phyloP scores from a whole-genome alignment of 306 rosid species.

The Alnus glutinosa region DNA sequence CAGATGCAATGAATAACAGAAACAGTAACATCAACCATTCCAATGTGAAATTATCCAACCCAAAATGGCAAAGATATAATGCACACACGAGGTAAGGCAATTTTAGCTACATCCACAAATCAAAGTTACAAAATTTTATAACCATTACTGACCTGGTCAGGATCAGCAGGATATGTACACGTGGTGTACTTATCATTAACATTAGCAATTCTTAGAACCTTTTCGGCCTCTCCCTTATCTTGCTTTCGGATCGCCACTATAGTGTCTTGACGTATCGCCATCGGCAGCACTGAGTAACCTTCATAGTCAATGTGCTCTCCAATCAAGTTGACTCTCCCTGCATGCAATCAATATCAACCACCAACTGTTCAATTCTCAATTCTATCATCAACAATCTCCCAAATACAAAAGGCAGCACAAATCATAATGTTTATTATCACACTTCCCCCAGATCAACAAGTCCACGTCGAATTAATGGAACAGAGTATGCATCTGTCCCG shows the following conservation, averaged over 20 bases:
- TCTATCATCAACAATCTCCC: neutral
- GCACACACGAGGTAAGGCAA: neutral
- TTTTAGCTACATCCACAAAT: neutral
- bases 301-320: constrained; percentile 98
- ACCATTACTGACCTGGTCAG: constrained; percentile 53
- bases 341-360: constrained; percentile 17
- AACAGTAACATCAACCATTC: neutral
- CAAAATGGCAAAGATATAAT: neutral
- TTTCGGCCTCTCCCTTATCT: constrained; percentile 37
- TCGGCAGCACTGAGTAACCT: constrained; percentile 96
- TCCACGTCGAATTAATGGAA: neutral
- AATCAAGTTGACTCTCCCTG: constrained; percentile 98
- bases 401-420: neutral
- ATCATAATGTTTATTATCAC: neutral
- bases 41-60: neutral
- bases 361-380: neutral
- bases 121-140: neutral
- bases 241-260: constrained; percentile 72
- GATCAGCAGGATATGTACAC: constrained; percentile 89
- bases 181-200: constrained; percentile 66
- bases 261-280: constrained; percentile 97
- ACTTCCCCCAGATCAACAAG: neutral
- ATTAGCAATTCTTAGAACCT: constrained; percentile 69
- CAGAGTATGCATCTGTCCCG: neutral
- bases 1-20: neutral